Base-by-base conservation (phyloP, 495 filamentous ascomycete species). In the Tuber melanosporum region DNA sequence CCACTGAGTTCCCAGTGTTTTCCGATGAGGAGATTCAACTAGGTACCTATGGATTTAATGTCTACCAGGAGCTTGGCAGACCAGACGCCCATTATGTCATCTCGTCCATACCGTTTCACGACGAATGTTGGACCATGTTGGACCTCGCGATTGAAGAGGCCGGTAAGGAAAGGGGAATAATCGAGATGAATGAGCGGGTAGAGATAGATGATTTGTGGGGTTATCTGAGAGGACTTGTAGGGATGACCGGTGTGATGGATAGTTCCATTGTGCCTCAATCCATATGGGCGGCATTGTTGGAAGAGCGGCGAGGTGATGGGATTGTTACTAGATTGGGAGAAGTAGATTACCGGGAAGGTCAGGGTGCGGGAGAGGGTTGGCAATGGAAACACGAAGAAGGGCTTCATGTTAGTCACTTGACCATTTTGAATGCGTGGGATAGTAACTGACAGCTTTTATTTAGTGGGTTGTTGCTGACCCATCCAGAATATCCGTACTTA, bases 41-140 rank as follows among this genome's bases (percentile, higher is more conserved):
- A 12, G 73, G 76, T 32, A 80, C 71, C 17, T 81, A 78, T 32
- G 83, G 84, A 19, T 84, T 84, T 44, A 78, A 84, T 32, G 71
- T 84, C 36, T 84, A 84, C 47, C 80, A 84, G 72, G 83, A 84
- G 32, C 82, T 84, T 22, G 83, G 79, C 32, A 71, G 82, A 47
- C 19, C 6, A 0, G 81, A 83, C 75, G 74, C 79, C 17, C 76
- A 77, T 32, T 84, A 77, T 71, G 73, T 77, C 32, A 82, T 84
- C 39, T 77, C 76, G 4, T 84, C 82, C 32, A 84, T 84, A 47
- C 83, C 83, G 9, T 84, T 84, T 52, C 83, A 84, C 52, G 83
- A 84, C 17, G 83, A 84, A 62, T 84, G 83, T 71, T 84, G 84
- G 83, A 76, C 82, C 26, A 73, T 84, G 17, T 66, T 84, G n/a